Base-by-base conservation (phyloP, 2,329 filamentous ascomycete species). In the Neocucurbitaria cava region DNA sequence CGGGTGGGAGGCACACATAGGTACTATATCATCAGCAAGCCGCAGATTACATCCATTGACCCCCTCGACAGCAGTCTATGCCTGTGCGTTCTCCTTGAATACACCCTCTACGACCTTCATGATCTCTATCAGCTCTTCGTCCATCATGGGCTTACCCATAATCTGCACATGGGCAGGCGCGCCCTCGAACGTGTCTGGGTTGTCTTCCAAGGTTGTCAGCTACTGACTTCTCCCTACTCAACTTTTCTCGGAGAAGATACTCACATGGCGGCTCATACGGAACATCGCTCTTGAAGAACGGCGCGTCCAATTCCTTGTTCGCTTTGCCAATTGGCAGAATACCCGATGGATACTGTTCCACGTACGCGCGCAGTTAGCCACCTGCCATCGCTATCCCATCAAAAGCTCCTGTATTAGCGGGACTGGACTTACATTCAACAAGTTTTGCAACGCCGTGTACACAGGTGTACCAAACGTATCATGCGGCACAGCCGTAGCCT, bases 401-500 rank as follows among this genome's bases (percentile, higher is more conserved):
- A 26, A 9, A 26, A n/a, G n/a, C n/a, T n/a, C n/a, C n/a, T n/a
- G n/a, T n/a, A n/a, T n/a, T n/a, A n/a, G n/a, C n/a, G n/a, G n/a
- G n/a, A n/a, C n/a, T n/a, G n/a, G 15, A 35, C 31, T 35, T 35
- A 35, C 31, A 66, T 85, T 81, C 4, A 85, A 59, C 8, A 85
- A 20, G 54, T 86, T 87, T 66, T 78, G 78, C 26, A 85, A 55
- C 17, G 79, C 64, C 0, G 83, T 85, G 47, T 82, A 83, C 0
- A 76, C 67, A 1, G 78, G 72, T 0, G 75, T 24, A 0, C 80
- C 78, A 65, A 80, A 86, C 0, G 73, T 77, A 64, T 86, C 83
- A 62, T 85, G 81, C 17, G 71, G 73, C 0, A 82, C 78, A 0
- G 84, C 83, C 0, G 82, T 84, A 11, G 72, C 78, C 59, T 82